Conservation (phyloP, 2,329 filamentous ascomycete genomes). For the Chlorencoelia australis region DNA sequence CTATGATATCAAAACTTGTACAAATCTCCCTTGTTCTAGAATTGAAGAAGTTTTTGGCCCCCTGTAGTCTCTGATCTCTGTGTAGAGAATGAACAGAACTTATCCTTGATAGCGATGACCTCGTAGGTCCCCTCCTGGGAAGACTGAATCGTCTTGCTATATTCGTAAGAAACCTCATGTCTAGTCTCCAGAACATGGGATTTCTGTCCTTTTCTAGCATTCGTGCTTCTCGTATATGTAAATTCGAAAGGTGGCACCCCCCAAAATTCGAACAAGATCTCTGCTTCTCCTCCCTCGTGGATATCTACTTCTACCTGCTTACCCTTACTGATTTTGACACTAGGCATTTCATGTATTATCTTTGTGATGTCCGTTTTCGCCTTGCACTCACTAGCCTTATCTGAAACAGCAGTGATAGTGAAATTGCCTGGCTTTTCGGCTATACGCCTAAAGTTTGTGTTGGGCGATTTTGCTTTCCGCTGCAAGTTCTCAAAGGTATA, state of each 20-base stretch:
- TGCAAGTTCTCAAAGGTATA: conserved; percentile 77
- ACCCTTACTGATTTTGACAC: conserved; percentile 81
- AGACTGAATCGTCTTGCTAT: conserved; percentile 71
- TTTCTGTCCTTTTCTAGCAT: conserved; percentile 66
- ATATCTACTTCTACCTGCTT: conserved; percentile 77
- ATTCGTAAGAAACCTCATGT: conserved; percentile 74
- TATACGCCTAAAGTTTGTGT: conserved; percentile 83
- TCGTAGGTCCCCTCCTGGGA: conserved; percentile 96
- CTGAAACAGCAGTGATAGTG: conserved; percentile 74
- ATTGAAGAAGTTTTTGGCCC: conserved; percentile 30
- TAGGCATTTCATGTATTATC: conserved; percentile 82
- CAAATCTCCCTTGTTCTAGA: conserved; percentile 12
- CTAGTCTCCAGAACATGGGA: conserved; percentile 79
- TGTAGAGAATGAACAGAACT: conserved; percentile 80
- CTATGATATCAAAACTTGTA: conserved; percentile 21
- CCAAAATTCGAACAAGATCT: conserved; percentile 91
- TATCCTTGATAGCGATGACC: conserved; percentile 91
- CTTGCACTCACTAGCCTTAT: conserved; percentile 81
- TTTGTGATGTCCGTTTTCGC: conserved; percentile 71
- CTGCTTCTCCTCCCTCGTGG: conserved; percentile 88
- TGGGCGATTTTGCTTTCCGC: conserved; percentile 68
- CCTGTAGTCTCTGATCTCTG: conserved; percentile 44
- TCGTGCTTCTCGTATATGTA: conserved; percentile 86
- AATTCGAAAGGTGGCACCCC: conserved; percentile 96
- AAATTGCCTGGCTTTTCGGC: conserved; percentile 88